Base-by-base conservation (phyloP, 2,329 filamentous ascomycete species). In the Colletotrichum falcatum region DNA sequence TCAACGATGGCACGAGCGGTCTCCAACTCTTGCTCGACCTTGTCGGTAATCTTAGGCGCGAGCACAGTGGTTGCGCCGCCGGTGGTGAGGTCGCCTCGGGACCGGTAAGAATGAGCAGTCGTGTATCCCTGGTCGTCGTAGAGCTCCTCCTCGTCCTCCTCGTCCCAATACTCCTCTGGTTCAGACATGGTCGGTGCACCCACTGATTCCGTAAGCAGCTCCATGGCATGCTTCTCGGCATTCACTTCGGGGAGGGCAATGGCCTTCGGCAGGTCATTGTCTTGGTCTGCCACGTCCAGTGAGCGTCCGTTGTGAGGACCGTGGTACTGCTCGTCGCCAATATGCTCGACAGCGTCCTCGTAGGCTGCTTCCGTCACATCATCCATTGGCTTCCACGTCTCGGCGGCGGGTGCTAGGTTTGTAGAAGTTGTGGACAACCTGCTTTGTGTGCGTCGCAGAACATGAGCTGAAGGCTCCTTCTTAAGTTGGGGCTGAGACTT, bases 121-220 rank as follows among this genome's bases (percentile, higher is more conserved):
- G 90, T 91, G 67, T 93, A 93, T 28, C 92, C 95, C 69, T 92
- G 92, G 75, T 89, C 87, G 54, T 89, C 87, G 73, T 87, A 88
- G 49, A 79, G 76, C 46, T 83, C 64, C 20, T 82, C 85, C 16
- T 94, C 93, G 11, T 93, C 92, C 33, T 95, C 91, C 23, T 94
- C 92, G 20, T 93, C 91, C 91, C 91, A 94, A 75, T 91, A 92
- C 78, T 94, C 92, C 74, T 94, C 91, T 0, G 86, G 75, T 58
- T 83, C 81, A 2, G 79, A 82, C 35, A 67, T 59, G 18, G 35
- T 23, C 3, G 74, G 70, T 39, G 66, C 70, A 39, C 51, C 42
- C 53, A 70, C 33, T 12, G 66, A 61, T 33, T 70, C 61, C n/a
- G 65, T 42, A 28, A 72, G 63, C 28, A 53, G 42, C 18, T 69